These are phyloP conservation scores for Aspergillus heteromorphus DNA, from an alignment of 495 filamentous ascomycete species.

Conservation along the genomic window DNA sequence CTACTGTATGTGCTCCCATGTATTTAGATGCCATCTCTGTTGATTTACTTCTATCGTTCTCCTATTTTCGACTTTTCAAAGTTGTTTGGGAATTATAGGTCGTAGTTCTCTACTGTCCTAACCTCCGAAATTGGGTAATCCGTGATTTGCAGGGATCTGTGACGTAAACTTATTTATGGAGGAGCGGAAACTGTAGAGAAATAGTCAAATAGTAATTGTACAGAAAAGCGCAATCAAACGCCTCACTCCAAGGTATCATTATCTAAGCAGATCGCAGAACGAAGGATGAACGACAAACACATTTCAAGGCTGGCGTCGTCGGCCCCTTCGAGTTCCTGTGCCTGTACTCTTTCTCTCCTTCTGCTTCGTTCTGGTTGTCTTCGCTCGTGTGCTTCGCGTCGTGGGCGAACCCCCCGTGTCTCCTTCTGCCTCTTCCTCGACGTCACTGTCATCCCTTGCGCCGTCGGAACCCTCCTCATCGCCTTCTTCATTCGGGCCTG, in stretches of 20 bases:
- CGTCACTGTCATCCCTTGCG: constrained; percentile 21
- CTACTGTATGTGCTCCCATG: constrained; percentile 33
- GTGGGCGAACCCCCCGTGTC: constrained; percentile 34
- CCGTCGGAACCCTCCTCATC: constrained; percentile 32
- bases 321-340: constrained; percentile 30
- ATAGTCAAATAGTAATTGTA: constrained; percentile 7
- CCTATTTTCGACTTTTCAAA: neutral
- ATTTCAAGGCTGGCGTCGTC: constrained; percentile 27
- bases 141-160: neutral
- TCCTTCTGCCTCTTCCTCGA: constrained; percentile 34
- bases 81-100: neutral
- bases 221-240: constrained; percentile 14
- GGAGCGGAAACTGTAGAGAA: neutral
- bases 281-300: neutral
- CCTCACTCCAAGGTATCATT: constrained; percentile 26
- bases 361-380: constrained; percentile 33
- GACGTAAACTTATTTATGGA: neutral
- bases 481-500: constrained; percentile 33
- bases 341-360: constrained; percentile 31
- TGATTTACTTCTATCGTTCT: neutral
- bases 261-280: neutral
- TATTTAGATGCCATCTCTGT: constrained; percentile 20
- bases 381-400: constrained; percentile 35
- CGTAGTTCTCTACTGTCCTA: neutral
- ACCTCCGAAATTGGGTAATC: too few relatives aligned